phyloP scores from a whole-genome alignment of 2,329 filamentous ascomycete species.

The Fusarium sp. region DNA sequence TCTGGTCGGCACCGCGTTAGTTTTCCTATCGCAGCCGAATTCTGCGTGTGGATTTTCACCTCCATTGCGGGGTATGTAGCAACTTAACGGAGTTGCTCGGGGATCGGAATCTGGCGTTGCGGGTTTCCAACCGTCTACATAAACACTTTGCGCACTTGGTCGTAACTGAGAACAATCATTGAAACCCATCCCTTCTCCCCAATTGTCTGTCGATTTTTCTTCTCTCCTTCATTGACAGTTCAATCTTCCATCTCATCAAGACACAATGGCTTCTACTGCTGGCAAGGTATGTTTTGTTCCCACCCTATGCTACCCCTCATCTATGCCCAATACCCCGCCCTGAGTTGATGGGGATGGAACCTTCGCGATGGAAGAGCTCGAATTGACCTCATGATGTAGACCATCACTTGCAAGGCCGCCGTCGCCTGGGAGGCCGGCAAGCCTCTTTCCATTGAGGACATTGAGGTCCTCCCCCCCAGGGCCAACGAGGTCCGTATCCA shows the following conservation, averaged over 20 bases:
- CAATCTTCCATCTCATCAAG: constrained; percentile 23
- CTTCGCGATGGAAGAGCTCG: constrained; percentile 15
- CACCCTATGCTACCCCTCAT: constrained; percentile 32
- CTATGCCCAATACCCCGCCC: constrained; percentile 36
- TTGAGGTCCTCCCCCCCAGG: constrained; percentile 89
- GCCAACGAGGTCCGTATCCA: constrained; percentile 97
- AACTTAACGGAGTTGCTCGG: constrained; percentile 43
- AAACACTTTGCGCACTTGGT: constrained; percentile 35
- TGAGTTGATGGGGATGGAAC: constrained; percentile 1
- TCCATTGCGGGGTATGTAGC: constrained; percentile 44
- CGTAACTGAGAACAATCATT: constrained; percentile 5
- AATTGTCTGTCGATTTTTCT: constrained; percentile 24
- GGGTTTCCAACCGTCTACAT: constrained; percentile 38
- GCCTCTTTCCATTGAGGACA: constrained; percentile 87
- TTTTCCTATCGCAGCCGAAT: constrained; percentile 41
- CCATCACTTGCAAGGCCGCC: constrained; percentile 96
- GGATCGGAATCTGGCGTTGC: constrained; percentile 44
- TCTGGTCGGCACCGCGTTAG: constrained; percentile 27
- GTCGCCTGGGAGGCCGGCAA: constrained; percentile 98
- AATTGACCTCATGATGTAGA: constrained; percentile 62
- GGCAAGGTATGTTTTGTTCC: constrained; percentile 59
- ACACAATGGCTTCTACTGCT: constrained; percentile 62
- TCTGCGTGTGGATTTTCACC: constrained; percentile 39
- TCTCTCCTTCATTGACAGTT: constrained; percentile 25
- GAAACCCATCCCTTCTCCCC: constrained; percentile 31